Percentiles rank a stretch among this genome's conserved stretches.
Evolutionary conservation across 2,329 filamentous ascomycete genomes (phyloP).

Genomic region (Aspergillus ruber): DNA sequence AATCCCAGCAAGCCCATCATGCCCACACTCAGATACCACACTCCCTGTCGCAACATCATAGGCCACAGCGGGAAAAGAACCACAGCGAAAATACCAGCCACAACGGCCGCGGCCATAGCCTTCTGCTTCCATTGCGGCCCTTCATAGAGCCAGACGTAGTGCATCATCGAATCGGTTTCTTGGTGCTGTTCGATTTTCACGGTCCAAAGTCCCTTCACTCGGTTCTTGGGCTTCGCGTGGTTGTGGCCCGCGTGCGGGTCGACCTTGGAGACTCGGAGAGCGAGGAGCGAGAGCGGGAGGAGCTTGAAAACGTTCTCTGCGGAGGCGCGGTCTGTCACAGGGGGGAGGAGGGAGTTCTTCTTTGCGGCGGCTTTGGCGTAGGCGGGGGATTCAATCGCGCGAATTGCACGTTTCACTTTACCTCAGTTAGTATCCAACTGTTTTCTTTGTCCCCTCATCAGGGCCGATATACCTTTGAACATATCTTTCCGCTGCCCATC

Average conservation of each 20-base stretch:
- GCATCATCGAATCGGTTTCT: conserved; percentile 60
- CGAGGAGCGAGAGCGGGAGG: conserved; percentile 87
- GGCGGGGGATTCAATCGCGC: conserved; percentile 78
- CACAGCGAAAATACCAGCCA: conserved; percentile 76
- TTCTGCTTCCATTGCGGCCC: conserved; percentile 91
- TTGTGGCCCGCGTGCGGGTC: conserved; percentile 72
- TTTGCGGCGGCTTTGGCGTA: conserved; percentile 77
- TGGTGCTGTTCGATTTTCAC: conserved; percentile 95
- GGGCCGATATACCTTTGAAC: conserved; percentile 68
- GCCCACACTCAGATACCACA: conserved; percentile 96
- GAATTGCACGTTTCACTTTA: conserved; percentile 88
- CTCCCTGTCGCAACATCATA: conserved; percentile 78
- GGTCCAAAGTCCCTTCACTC: conserved; percentile 91
- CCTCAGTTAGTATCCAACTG: conserved; percentile 2
- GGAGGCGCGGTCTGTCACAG: conserved; percentile 78
- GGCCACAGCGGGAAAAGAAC: conserved; percentile 98
- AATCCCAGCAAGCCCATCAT: conserved; percentile 82
- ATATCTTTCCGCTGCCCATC: conserved; percentile 97
- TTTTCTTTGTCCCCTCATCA: background rate
- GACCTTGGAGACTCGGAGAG: conserved; percentile 77
- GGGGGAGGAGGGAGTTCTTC: conserved; percentile 83
- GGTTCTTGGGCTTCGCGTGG: conserved; percentile 63
- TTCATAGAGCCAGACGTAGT: conserved; percentile 96
- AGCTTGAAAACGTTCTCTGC: conserved; percentile 94
- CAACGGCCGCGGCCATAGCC: conserved; percentile 76